phyloP scores from a whole-genome alignment of 805 yeast species.

The Wickerhamomyces kurtzmanii region DNA sequence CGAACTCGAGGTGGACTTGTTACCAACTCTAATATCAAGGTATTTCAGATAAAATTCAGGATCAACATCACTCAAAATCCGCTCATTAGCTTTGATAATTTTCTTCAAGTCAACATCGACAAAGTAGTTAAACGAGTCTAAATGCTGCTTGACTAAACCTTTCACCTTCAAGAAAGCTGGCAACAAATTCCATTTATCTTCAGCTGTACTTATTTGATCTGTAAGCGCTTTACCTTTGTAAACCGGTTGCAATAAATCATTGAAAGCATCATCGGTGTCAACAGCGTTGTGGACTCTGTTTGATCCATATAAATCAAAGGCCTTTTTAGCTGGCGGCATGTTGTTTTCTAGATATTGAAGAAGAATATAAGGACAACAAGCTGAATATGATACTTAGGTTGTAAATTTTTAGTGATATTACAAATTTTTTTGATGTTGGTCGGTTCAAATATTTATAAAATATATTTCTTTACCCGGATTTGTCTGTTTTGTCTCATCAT shows the following conservation, averaged over 20 bases:
- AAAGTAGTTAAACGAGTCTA: conserved; percentile 96
- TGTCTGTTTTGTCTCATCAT: too few species aligned
- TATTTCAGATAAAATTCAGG: conserved; percentile 94
- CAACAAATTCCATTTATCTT: conserved; percentile 92
- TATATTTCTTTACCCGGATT: too few species aligned
- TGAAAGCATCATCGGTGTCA: conserved; percentile 51
- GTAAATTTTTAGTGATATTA: too few species aligned
- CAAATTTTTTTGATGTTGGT: too few species aligned
- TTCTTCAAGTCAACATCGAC: conserved; percentile 90
- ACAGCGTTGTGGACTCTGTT: conserved; percentile 9
- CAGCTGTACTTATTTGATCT: conserved; percentile 84
- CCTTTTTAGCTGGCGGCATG: too few species aligned
- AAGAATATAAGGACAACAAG: too few species aligned
- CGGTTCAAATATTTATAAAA: too few species aligned
- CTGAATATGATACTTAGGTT: too few species aligned
- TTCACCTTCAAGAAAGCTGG: conserved; percentile 95
- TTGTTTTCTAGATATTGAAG: too few species aligned
- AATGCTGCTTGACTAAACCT: conserved; percentile 93
- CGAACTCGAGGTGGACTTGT: conserved; percentile 42
- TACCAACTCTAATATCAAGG: conserved; percentile 87
- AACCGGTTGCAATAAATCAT: conserved; percentile 66
- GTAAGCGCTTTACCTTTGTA: conserved; percentile 82
- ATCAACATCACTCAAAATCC: conserved; percentile 87
- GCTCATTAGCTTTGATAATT: conserved; percentile 84
- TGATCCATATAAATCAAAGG: conserved; percentile 5